Conservation (phyloP, 1,139 yeast species). For the Yueomyces sp. region DNA sequence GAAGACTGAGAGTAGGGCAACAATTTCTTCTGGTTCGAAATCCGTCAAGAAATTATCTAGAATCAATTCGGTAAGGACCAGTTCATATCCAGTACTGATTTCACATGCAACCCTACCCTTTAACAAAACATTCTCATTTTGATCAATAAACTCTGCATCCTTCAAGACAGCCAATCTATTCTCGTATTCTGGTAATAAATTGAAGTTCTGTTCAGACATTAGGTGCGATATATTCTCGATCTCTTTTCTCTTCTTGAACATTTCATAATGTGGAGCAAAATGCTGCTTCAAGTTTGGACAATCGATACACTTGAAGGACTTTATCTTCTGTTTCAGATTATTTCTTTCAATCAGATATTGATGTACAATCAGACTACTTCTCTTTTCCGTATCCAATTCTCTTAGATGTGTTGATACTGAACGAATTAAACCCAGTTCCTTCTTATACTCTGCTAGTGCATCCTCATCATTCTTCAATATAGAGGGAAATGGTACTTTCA, state of each 20-base stretch:
- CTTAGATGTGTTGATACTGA: conserved; percentile 34
- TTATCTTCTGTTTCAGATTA: conserved; percentile 29
- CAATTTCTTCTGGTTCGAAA: conserved; percentile 91
- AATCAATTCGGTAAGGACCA: conserved; percentile 77
- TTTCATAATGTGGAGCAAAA: conserved; percentile 36
- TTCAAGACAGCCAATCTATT: conserved; percentile 71
- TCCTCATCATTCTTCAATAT: conserved; percentile 33
- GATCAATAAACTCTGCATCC: conserved; percentile 66
- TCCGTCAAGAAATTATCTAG: conserved; percentile 87
- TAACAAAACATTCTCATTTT: conserved; percentile 59
- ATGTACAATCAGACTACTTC: conserved; percentile 39
- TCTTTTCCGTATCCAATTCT: conserved; percentile 33
- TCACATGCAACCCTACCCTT: conserved; percentile 87
- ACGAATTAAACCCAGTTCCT: conserved; percentile 31
- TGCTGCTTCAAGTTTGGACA: conserved; percentile 37
- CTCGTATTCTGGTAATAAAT: conserved; percentile 84
- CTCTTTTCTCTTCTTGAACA: conserved; percentile 34
- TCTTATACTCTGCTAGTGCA: conserved; percentile 31
- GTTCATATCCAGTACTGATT: conserved; percentile 81
- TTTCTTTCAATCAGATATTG: conserved; percentile 39
- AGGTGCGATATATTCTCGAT: conserved; percentile 46
- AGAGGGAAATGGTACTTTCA: conserved; percentile 32
- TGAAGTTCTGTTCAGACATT: conserved; percentile 79
- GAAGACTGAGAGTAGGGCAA: conserved; percentile 80
- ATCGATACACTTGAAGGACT: conserved; percentile 17